Evolutionary conservation across 805 yeast genomes (phyloP).

Genomic region (Zygosaccharomyces pseudorouxii): DNA sequence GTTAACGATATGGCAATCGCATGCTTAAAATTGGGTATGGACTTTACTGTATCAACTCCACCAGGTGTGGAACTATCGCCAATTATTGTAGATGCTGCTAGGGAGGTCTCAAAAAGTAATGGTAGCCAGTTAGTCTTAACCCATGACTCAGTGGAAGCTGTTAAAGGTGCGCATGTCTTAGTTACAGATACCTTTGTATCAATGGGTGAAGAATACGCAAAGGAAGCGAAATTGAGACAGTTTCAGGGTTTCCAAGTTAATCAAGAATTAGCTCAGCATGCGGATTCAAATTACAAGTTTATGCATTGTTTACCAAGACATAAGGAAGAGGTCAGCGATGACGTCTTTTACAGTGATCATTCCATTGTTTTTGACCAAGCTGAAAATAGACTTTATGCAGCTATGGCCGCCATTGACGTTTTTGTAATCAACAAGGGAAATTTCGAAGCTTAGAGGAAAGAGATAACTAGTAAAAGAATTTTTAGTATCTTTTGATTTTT

Average conservation of each 20-base stretch:
- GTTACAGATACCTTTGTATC: slow-evolving; percentile 98
- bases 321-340: slow-evolving; percentile 89
- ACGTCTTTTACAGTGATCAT: slow-evolving; percentile 76
- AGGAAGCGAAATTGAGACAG: slow-evolving; percentile 62
- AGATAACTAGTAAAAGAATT: background rate
- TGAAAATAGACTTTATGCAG: slow-evolving; percentile 93
- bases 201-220: slow-evolving; percentile 94
- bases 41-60: slow-evolving; percentile 83
- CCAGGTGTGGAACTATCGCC: slow-evolving; percentile 58
- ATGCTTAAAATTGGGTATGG: slow-evolving; percentile 75
- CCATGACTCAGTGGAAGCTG: slow-evolving; percentile 72
- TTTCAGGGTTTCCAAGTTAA: slow-evolving; percentile 87
- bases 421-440: slow-evolving; percentile 83
- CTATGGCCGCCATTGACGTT: slow-evolving; percentile 87
- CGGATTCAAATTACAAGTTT: slow-evolving; percentile 76
- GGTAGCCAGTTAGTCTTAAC: slow-evolving; percentile 53
- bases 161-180: slow-evolving; percentile 67
- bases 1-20: slow-evolving; percentile 91
- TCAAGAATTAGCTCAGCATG: slow-evolving; percentile 51
- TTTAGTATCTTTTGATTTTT: background rate
- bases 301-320: slow-evolving; percentile 99
- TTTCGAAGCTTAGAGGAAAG: slow-evolving; percentile 26
- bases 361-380: slow-evolving; percentile 94
- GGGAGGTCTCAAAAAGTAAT: slow-evolving; percentile 45
- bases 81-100: slow-evolving; percentile 51